Base-by-base conservation (phyloP, 2,329 filamentous ascomycete genomes). In the Clonostachys solani region DNA sequence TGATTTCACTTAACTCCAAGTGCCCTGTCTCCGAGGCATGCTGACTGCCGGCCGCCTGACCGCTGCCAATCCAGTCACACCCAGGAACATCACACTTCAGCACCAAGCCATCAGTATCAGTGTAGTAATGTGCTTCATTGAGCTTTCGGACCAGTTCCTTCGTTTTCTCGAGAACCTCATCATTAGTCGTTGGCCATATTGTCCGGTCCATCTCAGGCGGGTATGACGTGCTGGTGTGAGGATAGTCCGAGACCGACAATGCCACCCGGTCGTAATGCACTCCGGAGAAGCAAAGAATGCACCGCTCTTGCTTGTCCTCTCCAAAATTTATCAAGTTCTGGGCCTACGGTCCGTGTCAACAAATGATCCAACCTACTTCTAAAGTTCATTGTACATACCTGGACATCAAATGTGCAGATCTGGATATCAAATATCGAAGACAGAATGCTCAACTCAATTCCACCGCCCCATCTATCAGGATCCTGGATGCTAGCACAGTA, bases 221-320 rank as follows among this genome's bases (percentile, higher is more conserved):
- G 12, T 81, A 71, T 42, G 78, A 73, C 6, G 81, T 69, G 49
- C 71, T 75, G 41, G 72, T 75, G 55, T 75, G 74, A 5, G 80
- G 81, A 54, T 67, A 76, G 52, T 75, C 78, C 18, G 74, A 83
- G 37, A 78, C 81, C 16, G 83, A 84, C 54, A 95, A 81, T 1
- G 88, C 90, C 50, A 96, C 85, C 7, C 89, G 86, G 65, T 96
- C 92, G 67, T 96, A 96, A 64, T 96, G 92, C 44, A 96, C 94
- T 4, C 91, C 91, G 0, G 87, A 92, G 67, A 96, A 96, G 1
- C 96, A 84, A 19, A 96, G 72, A 23, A 96, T 83, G 59, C 89
- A 92, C 7, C 89, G 78, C 38, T 77, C 80, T 34, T 71, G 64
- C 46, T 80, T 80, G 1, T 83, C 82, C 60, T 94, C 88, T 54